Percentiles rank a stretch among this genome's conserved stretches.
These are phyloP conservation scores for Aspergillus amoenus DNA, from an alignment of 2,329 filamentous ascomycete genomes.

Conservation along the genomic window DNA sequence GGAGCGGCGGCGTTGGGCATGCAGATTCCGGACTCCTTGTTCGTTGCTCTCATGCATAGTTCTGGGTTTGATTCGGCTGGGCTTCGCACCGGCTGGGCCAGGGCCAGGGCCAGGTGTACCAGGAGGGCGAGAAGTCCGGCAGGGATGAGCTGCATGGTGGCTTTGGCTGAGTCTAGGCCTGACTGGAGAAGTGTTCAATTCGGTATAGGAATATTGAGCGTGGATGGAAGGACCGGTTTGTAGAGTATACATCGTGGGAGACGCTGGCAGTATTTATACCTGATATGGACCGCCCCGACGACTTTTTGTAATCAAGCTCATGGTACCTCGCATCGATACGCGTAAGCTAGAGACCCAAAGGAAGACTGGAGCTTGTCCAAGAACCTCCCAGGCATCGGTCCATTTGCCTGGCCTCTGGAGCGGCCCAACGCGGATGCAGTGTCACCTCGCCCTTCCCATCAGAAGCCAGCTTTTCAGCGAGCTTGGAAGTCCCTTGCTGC, in stretches of 20 bases:
- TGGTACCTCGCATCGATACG: background rate
- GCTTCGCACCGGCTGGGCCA: conserved; percentile 9
- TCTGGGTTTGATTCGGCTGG: background rate
- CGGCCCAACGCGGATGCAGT: background rate
- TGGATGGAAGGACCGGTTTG: background rate
- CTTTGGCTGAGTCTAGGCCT: background rate
- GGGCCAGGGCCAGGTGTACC: conserved; percentile 13
- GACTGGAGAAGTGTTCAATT: background rate
- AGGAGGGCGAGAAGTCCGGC: conserved; percentile 11
- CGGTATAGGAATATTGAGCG: too few relatives aligned
- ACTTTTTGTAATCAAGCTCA: background rate
- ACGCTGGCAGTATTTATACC: background rate
- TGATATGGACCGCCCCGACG: too few relatives aligned
- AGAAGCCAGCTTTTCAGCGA: background rate
- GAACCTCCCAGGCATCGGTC: background rate
- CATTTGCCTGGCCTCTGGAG: background rate
- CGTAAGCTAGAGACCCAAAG: background rate
- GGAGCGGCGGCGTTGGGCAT: too few relatives aligned
- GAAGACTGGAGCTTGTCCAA: background rate
- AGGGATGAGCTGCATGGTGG: conserved; percentile 8
- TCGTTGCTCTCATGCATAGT: background rate
- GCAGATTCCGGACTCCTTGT: background rate
- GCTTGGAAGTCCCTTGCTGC: background rate
- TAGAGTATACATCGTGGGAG: background rate
- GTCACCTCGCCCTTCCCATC: background rate